phyloP scores from a whole-genome alignment of 352 stramenopile genomes.

The Phytopythium mirpurense region DNA sequence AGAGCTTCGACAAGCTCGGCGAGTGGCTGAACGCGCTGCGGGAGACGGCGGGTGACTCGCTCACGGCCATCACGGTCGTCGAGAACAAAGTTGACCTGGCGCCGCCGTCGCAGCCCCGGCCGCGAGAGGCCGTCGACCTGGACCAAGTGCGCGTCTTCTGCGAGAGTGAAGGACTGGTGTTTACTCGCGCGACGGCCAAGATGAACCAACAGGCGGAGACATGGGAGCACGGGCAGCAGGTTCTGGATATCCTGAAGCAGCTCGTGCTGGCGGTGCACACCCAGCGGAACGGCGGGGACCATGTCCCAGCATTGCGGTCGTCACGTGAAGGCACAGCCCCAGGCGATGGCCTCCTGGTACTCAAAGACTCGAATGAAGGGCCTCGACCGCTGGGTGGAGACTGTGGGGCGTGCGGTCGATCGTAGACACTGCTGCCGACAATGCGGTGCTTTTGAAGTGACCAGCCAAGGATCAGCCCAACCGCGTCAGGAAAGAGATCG shows the following conservation, averaged over 20 bases:
- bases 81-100: constrained; percentile 91
- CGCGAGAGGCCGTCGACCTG: constrained; percentile 37
- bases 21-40: constrained; percentile 88
- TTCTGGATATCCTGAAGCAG: constrained; percentile 45
- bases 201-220: constrained; percentile 46
- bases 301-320: not conserved
- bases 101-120: constrained; percentile 7
- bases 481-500: no score
- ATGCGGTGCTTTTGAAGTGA: no score
- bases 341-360: not conserved
- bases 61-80: constrained; percentile 82
- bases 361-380: not conserved
- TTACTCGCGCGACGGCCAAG: constrained; percentile 59
- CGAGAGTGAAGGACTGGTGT: constrained; percentile 47
- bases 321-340: not conserved
- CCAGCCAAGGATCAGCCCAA: no score
- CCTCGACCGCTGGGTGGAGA: not conserved
- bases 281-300: not conserved
- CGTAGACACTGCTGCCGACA: no score
- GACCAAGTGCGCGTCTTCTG: constrained; percentile 47
- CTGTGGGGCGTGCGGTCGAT: not conserved
- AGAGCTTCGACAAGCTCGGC: constrained; percentile 82
- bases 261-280: constrained; percentile 62
- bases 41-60: constrained; percentile 80
- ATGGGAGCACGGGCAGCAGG: constrained; percentile 44